phyloP scores from a whole-genome alignment of 768 basidiomycete species.

The Kwoniella dendrophila region DNA sequence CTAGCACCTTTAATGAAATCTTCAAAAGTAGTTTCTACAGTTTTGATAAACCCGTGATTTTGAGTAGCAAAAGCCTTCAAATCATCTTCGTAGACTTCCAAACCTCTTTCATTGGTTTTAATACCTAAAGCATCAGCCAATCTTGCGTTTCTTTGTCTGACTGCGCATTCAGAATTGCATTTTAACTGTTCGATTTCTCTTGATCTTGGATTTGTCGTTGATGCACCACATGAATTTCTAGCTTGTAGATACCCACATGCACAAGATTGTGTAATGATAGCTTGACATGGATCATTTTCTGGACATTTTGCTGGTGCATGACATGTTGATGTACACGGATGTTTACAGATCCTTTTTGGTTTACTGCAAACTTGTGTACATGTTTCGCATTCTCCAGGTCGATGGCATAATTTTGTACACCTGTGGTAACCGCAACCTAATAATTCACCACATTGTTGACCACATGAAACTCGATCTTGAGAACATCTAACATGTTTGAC shows the following conservation, averaged over 20 bases:
- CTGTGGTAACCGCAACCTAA: slow-evolving; percentile 85
- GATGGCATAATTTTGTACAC: slow-evolving; percentile 81
- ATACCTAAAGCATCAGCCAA: slow-evolving; percentile 93
- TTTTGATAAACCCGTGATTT: slow-evolving; percentile 67
- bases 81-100: slow-evolving; percentile 64
- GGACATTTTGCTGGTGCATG: slow-evolving; percentile 87
- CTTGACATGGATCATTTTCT: slow-evolving; percentile 75
- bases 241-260: slow-evolving; percentile 81
- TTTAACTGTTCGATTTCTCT: slow-evolving; percentile 62
- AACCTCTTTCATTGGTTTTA: slow-evolving; percentile 58
- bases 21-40: slow-evolving; percentile 79
- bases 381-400: slow-evolving; percentile 70
- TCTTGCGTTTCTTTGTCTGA: slow-evolving; percentile 81
- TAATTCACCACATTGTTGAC: slow-evolving; percentile 73
- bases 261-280: slow-evolving; percentile 69
- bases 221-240: slow-evolving; percentile 70
- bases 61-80: slow-evolving; percentile 65
- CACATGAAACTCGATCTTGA: slow-evolving; percentile 83
- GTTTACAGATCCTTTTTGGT: slow-evolving; percentile 75
- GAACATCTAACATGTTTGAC: slow-evolving; percentile 83
- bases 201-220: slow-evolving; percentile 59
- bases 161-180: slow-evolving; percentile 79
- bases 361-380: slow-evolving; percentile 83
- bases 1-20: slow-evolving; percentile 62
- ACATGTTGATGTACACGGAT: slow-evolving; percentile 76